Conservation (phyloP, 805 yeast species). For the Jamesozyma gamospora region DNA sequence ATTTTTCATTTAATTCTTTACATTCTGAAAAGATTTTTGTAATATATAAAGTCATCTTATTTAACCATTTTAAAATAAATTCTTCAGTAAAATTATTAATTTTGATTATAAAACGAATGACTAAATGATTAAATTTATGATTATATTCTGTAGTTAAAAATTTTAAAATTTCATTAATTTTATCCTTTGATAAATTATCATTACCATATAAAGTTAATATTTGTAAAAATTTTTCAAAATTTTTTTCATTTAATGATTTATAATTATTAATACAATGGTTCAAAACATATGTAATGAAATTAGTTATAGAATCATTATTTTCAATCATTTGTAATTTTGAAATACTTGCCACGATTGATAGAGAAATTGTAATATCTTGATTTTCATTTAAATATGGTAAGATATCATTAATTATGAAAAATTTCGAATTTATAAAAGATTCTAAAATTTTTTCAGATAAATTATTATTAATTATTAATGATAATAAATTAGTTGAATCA, state of each 20-base stretch:
- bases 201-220: slow-evolving; percentile 6
- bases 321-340: slow-evolving; percentile 5
- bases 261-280: slow-evolving; percentile 4
- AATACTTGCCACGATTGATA: slow-evolving; percentile 25
- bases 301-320: slow-evolving; percentile 5
- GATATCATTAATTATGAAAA: slow-evolving; percentile 5
- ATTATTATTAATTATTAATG: slow-evolving; percentile 2
- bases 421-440: slow-evolving; percentile 9
- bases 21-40: slow-evolving; percentile 57
- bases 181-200: slow-evolving; percentile 10
- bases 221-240: slow-evolving; percentile 8
- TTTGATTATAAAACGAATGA: slow-evolving; percentile 19
- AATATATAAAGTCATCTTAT: slow-evolving; percentile 47
- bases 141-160: slow-evolving; percentile 20
- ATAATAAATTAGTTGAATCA: slow-evolving; percentile 4
- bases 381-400: slow-evolving; percentile 5
- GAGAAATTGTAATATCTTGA: slow-evolving; percentile 11
- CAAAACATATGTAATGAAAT: slow-evolving; percentile 12
- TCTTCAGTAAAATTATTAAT: slow-evolving; percentile 12
- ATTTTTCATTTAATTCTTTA: slow-evolving; percentile 17
- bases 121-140: slow-evolving; percentile 26
- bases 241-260: slow-evolving; percentile 1
- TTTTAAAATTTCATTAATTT: slow-evolving; percentile 18
- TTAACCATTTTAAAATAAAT: slow-evolving; percentile 38
- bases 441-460: slow-evolving; percentile 5